phyloP scores from a whole-genome alignment of 2,329 filamentous ascomycete genomes.

The Paradendryphiella salina region DNA sequence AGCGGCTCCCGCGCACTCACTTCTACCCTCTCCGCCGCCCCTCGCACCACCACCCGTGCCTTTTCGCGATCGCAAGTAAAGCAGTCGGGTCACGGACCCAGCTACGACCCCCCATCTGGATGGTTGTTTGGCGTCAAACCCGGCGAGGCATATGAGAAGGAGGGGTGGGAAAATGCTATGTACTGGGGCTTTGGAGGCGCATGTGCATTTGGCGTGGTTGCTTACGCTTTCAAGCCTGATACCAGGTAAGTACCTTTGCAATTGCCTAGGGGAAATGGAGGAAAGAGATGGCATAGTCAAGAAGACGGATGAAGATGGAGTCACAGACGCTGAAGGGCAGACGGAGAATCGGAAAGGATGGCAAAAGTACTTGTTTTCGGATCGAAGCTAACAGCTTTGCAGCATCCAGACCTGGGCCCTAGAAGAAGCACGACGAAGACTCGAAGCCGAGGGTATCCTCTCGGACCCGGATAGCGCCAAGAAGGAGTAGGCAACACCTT shows the following conservation, averaged over 20 bases:
- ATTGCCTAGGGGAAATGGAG: neutral
- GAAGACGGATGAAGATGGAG: neutral
- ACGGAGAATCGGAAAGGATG: neutral
- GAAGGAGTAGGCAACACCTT: constrained; percentile 33
- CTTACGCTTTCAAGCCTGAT: constrained; percentile 96
- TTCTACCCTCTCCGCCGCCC: constrained; percentile 23
- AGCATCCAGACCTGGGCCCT: constrained; percentile 99
- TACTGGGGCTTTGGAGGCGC: constrained; percentile 83
- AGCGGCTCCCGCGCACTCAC: constrained; percentile 27
- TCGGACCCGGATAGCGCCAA: constrained; percentile 69
- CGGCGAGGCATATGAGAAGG: constrained; percentile 91
- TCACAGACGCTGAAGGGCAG: neutral
- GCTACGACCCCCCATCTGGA: constrained; percentile 86
- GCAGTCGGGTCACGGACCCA: constrained; percentile 61
- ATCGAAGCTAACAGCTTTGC: constrained; percentile 26
- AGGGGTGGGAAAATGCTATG: constrained; percentile 92
- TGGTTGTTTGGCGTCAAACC: constrained; percentile 95
- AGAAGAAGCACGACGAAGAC: constrained; percentile 90
- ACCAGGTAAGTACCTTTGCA: constrained; percentile 76
- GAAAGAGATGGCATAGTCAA: neutral
- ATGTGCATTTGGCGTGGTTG: constrained; percentile 71
- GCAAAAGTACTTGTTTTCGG: neutral
- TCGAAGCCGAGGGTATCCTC: constrained; percentile 94
- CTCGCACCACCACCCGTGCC: constrained; percentile 20
- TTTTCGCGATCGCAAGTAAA: constrained; percentile 30